These are phyloP conservation scores for Zygotorulaspora sp. DNA, from an alignment of 805 yeast genomes.

Conservation along the genomic window DNA sequence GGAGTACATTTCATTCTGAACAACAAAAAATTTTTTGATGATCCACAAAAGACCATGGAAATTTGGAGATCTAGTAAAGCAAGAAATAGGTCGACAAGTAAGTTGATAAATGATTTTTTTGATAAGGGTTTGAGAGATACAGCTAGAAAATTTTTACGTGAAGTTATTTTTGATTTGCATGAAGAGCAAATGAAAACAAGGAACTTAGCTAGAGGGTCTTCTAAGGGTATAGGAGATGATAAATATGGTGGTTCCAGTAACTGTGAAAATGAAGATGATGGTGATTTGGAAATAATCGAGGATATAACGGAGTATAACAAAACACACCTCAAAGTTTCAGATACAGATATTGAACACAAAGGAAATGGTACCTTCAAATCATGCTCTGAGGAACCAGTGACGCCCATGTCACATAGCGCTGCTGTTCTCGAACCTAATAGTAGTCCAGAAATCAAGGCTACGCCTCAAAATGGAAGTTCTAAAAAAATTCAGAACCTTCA, in stretches of 20 bases:
- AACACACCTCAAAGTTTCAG: neutral
- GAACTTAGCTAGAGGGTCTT: constrained; percentile 6
- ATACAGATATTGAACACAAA: neutral
- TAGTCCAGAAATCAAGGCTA: neutral
- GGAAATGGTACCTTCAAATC: neutral
- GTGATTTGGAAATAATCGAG: constrained; percentile 33
- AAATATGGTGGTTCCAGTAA: too few species aligned
- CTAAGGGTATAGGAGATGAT: too few species aligned
- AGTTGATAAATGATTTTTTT: constrained; percentile 26
- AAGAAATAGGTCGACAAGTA: constrained; percentile 17
- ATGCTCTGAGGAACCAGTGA: neutral
- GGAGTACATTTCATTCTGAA: constrained; percentile 88
- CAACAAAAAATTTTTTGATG: constrained; percentile 51
- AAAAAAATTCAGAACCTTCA: neutral
- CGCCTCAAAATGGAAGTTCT: neutral
- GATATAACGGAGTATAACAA: constrained; percentile 8
- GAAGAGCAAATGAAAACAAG: constrained; percentile 17
- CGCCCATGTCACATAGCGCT: neutral
- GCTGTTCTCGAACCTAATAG: neutral
- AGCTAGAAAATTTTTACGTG: constrained; percentile 28
- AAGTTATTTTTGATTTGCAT: constrained; percentile 23
- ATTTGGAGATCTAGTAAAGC: constrained; percentile 41
- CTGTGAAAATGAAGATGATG: constrained; percentile 22
- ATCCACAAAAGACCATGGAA: constrained; percentile 45
- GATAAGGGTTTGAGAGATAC: constrained; percentile 24